Evolutionary conservation across 2,329 filamentous ascomycete genomes (phyloP).

Genomic region (Sporothrix pallida): DNA sequence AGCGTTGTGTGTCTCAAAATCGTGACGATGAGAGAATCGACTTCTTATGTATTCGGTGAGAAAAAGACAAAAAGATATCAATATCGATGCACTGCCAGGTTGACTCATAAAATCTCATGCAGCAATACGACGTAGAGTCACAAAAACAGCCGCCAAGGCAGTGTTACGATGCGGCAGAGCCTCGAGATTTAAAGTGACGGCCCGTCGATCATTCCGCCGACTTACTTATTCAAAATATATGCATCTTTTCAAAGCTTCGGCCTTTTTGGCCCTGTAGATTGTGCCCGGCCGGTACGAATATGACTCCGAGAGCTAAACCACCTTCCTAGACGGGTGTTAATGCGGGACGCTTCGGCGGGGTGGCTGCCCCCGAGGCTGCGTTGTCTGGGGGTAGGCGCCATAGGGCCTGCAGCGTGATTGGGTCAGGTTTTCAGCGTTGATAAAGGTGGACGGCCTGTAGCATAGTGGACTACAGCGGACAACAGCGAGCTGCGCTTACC

Average conservation of each 20-base stretch:
- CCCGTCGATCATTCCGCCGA: conserved; percentile 11
- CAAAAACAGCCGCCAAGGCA: background rate
- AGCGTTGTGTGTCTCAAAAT: too few relatives aligned
- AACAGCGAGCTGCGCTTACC: background rate
- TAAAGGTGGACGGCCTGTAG: background rate
- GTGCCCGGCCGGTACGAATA: too few relatives aligned
- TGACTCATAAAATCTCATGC: conserved; percentile 23
- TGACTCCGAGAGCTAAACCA: conserved; percentile 7
- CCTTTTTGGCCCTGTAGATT: too few relatives aligned
- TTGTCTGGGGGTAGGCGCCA: background rate
- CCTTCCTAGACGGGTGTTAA: conserved; percentile 28
- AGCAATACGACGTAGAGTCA: background rate
- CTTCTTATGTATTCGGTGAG: background rate
- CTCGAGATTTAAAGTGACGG: too few relatives aligned
- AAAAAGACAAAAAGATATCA: background rate
- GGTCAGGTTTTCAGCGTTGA: background rate
- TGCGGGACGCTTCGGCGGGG: conserved; percentile 6
- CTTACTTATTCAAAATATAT: background rate
- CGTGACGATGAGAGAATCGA: background rate
- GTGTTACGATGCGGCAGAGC: background rate
- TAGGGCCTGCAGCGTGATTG: conserved; percentile 14
- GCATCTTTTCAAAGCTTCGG: too few relatives aligned
- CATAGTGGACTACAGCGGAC: background rate
- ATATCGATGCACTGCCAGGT: background rate
- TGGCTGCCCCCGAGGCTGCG: conserved; percentile 17